A percentile compares a stretch with the other conserved stretches of the same genome.
Evolutionary conservation across 1,284 basidiomycete genomes (phyloP).

Genomic region (Pholiota adiposa): DNA sequence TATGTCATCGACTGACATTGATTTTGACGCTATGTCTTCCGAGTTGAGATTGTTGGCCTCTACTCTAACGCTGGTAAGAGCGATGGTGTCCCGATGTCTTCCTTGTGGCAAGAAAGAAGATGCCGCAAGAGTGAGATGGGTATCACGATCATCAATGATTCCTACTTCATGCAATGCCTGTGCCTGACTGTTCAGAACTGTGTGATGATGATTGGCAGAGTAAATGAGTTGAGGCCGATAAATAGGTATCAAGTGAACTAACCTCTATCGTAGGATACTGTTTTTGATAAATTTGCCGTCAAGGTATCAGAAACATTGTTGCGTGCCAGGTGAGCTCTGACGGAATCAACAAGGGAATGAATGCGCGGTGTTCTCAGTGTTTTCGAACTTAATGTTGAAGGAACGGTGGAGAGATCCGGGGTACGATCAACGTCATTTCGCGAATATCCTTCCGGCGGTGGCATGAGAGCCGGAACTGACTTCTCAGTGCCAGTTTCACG

Average conservation of each 20-base stretch:
- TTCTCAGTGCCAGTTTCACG: conserved; percentile 2
- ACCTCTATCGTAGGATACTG: conserved; percentile 1
- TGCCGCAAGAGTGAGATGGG: not conserved
- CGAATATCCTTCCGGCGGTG: conserved; percentile 1
- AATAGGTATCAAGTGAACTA: not conserved
- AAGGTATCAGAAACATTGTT: conserved; percentile 8
- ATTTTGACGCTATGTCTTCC: not conserved
- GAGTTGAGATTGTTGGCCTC: not conserved
- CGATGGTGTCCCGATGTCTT: not conserved
- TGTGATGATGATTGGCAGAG: not conserved
- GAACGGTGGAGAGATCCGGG: not conserved
- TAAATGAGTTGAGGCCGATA: not conserved
- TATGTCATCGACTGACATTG: not conserved
- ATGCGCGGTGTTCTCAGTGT: conserved; percentile 32
- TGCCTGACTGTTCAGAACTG: conserved; percentile 7
- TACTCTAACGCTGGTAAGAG: not conserved
- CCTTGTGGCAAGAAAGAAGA: not conserved
- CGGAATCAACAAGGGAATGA: conserved; percentile 47
- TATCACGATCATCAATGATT: conserved; percentile 4
- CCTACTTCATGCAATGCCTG: not conserved
- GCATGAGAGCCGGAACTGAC: not conserved
- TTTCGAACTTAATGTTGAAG: conserved; percentile 5
- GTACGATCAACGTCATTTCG: conserved; percentile 4
- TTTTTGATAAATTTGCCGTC: not conserved
- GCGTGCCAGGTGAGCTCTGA: conserved; percentile 50